Evolutionary conservation across 1,284 basidiomycete species (phyloP).

Genomic region (Cutaneotrichosporon dermatis): DNA sequence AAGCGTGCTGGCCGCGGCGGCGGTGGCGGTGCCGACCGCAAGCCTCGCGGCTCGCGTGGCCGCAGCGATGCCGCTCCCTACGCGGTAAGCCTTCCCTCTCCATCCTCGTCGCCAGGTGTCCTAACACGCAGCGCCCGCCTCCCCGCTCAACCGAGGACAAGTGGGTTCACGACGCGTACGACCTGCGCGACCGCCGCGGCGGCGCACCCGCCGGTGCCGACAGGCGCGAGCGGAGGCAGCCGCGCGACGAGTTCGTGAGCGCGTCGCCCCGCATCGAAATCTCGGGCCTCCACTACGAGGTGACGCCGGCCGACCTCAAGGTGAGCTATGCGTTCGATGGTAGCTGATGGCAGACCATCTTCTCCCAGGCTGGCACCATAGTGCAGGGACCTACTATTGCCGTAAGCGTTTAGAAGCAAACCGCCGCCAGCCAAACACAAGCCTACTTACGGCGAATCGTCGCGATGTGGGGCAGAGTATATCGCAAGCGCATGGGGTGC

Average conservation of each 20-base stretch:
- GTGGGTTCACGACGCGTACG: slow-evolving; percentile 49
- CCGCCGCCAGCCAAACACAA: too few species aligned
- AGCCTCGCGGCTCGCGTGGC: slow-evolving; percentile 21
- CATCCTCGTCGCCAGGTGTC: not conserved
- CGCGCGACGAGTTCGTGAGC: slow-evolving; percentile 33
- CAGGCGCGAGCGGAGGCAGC: slow-evolving; percentile 2
- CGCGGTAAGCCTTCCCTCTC: slow-evolving; percentile 23
- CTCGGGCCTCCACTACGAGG: slow-evolving; percentile 88
- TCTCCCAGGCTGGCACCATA: slow-evolving; percentile 87
- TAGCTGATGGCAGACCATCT: slow-evolving; percentile 62
- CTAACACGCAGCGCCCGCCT: slow-evolving; percentile 39
- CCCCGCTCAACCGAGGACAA: slow-evolving; percentile 43
- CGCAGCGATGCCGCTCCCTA: slow-evolving; percentile 33
- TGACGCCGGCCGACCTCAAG: slow-evolving; percentile 79
- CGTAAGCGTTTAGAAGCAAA: slow-evolving; percentile 55
- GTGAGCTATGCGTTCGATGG: slow-evolving; percentile 48
- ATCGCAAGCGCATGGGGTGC: too few species aligned
- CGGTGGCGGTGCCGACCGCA: slow-evolving; percentile 14
- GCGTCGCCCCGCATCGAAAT: slow-evolving; percentile 67
- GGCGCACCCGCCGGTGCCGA: slow-evolving; percentile 5
- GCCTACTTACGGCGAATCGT: too few species aligned
- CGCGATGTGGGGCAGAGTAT: too few species aligned
- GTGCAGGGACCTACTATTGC: slow-evolving; percentile 86
- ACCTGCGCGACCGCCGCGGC: not conserved
- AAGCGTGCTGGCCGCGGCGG: slow-evolving; percentile 12